phyloP scores from a whole-genome alignment of 108 stramenopile species.

The Parietichytrium sp. region DNA sequence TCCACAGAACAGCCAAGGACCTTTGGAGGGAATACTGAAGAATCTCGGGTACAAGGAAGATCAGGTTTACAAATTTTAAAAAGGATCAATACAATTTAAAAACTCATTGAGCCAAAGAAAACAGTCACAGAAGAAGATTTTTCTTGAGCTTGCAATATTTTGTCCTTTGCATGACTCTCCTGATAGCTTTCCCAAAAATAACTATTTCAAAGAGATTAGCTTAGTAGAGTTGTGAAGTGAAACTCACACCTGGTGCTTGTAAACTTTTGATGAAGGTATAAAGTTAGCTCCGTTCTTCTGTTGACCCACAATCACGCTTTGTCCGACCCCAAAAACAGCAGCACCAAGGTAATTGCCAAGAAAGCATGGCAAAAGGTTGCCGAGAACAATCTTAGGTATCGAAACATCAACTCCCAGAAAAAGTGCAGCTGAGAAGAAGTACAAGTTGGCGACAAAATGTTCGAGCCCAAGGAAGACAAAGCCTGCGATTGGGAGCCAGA shows the following conservation, averaged over 20 bases:
- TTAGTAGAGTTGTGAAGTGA: too few relatives aligned
- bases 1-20: slow-evolving; percentile 72
- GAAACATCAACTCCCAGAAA: slow-evolving; percentile 49
- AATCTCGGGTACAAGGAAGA: slow-evolving; percentile 78
- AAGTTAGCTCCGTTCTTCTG: too few relatives aligned
- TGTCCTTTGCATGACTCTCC: too few relatives aligned
- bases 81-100: background rate
- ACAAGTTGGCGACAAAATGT: slow-evolving; percentile 60
- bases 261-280: too few relatives aligned
- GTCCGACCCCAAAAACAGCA: background rate
- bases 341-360: background rate
- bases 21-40: slow-evolving; percentile 71
- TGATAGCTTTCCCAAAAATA: too few relatives aligned
- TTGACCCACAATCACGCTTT: too few relatives aligned
- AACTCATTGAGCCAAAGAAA: too few relatives aligned
- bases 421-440: slow-evolving; percentile 50
- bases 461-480: slow-evolving; percentile 54
- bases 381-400: background rate
- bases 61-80: slow-evolving; percentile 91
- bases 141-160: too few relatives aligned
- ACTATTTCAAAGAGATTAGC: too few relatives aligned
- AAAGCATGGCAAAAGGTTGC: background rate
- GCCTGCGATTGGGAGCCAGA: slow-evolving; percentile 45
- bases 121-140: too few relatives aligned
- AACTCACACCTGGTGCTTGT: too few relatives aligned